Evolutionary conservation across 768 basidiomycete genomes (phyloP).

Genomic region (Hygrocybe punicea): DNA sequence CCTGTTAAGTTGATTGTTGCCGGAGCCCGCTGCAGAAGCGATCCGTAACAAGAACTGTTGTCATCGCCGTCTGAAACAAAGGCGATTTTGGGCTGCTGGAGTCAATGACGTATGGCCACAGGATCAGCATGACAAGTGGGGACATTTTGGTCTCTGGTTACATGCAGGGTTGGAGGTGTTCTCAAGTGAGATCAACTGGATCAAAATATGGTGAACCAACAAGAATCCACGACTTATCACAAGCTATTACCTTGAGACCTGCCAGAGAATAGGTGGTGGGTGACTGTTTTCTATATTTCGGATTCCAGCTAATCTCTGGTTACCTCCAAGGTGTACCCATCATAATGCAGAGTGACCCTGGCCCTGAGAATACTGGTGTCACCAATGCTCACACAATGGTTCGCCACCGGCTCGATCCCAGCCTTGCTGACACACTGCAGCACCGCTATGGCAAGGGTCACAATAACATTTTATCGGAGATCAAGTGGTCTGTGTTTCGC

Average conservation of each 20-base stretch:
- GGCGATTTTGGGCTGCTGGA: too few relatives aligned
- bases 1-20: too few relatives aligned
- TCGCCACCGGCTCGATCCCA: constrained; percentile 33
- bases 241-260: constrained; percentile 10
- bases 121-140: constrained; percentile 41
- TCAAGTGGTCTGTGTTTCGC: constrained; percentile 34
- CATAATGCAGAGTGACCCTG: constrained; percentile 43
- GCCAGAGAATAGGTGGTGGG: constrained; percentile 16
- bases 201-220: constrained; percentile 34
- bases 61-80: too few relatives aligned
- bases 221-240: constrained; percentile 26
- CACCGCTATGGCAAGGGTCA: constrained; percentile 30
- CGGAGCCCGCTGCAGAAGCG: too few relatives aligned
- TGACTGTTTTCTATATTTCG: background rate
- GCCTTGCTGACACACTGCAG: constrained; percentile 28
- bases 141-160: constrained; percentile 31
- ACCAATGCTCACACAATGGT: constrained; percentile 43
- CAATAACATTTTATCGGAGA: constrained; percentile 39
- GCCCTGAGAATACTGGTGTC: constrained; percentile 41
- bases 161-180: constrained; percentile 32
- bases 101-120: too few relatives aligned
- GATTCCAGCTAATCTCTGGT: background rate
- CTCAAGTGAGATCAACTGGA: constrained; percentile 26
- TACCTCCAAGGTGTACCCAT: constrained; percentile 32
- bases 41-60: too few relatives aligned